Evolutionary conservation across 495 filamentous ascomycete species (phyloP), one percentile per base, ranked within the genome.

Genomic region (Penicillium pulvis): DNA sequence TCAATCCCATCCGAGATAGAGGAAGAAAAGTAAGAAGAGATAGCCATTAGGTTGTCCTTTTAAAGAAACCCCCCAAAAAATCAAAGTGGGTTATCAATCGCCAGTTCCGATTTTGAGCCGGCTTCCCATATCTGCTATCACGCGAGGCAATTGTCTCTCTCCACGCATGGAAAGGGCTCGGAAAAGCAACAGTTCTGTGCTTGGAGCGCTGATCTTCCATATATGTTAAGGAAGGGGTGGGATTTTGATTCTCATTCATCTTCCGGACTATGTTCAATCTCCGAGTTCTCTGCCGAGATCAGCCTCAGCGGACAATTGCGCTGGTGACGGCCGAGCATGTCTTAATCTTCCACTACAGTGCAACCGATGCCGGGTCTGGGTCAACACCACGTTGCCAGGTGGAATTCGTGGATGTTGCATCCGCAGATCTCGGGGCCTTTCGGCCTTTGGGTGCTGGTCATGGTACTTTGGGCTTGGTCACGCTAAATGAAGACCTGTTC

Each of bases 401-500:
- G 55, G 92, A 97, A 69, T 96, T 97, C 74, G 77, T 84, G 1
- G 75, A 81, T 11, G 66, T 81, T n/a, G 76, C 83, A n/a, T 75
- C 83, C 44, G 78, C 83, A 45, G 82, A 94, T 53, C 77, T 97
- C 35, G 77, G 76, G 56, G 87, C 87, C 31, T 98, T 92, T 71
- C 83, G 86, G 51, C 76, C 86, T 4, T 69, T 97, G 42, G 88
- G 87, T 44, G 84, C 86, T n/a, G 90, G 91, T 35, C 85, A 92
- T 63, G 94, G 94, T 31, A 97, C 93, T 2, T 81, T 98, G 53
- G 94, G 94, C 1, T 77, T 98, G 39, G 90, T 98, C 58, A 93
- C 92, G 2, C 80, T 97, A 48, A 83, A 84, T 47, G 80, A 85
- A 28, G 93, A 97, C 81, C 85, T 96, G 16, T 98, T 98, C 66